Evolutionary conservation across 2,329 filamentous ascomycete species (phyloP), one percentile per base, ranked within the genome.

Genomic region (Aspergillus pseudonomiae): DNA sequence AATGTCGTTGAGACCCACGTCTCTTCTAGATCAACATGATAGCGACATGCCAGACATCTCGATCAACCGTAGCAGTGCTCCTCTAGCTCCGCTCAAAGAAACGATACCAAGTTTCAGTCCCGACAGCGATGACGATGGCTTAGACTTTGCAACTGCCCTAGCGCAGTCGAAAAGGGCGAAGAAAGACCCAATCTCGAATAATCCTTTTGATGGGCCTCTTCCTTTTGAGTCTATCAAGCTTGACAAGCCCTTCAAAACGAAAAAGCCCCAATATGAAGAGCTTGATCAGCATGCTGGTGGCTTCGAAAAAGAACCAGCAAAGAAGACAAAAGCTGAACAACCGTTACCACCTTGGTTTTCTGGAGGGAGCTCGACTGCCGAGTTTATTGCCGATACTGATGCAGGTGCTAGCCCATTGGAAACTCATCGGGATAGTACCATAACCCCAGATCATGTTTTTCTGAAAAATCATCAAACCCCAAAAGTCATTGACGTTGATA

Each of bases 181-280:
- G 73, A 84, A 83, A 46, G 69, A 67, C 36, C 59, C 68, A 24
- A 50, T 50, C n/a, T 41, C 66, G 57, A 82, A 85, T 41, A 87
- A 88, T 69, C 83, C 87, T 3, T 91, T 96, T 72, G 87, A 87
- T 67, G 94, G 94, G 0, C 93, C 94, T 0, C 78, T 99, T 6
- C 95, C 95, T 0, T 99, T 99, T 72, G 93, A 97, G 70, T 94
- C 85, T 57, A 79, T 90, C 7, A 85, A 93, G 73, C 83, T 97
- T 1, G 88, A 91, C 52, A 89, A 86, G 58, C 89, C 86, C 2
- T 85, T 83, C 1, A 81, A 67, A 41, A 55, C 65, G 34, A 58
- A 70, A 14, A 55, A 68, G 39, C 41, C 75, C 81, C 16, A 82
- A 80, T 32, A 84, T 79, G 75, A 85, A 81, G 76, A 86, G 81